A percentile compares a stretch with the other conserved stretches of the same genome.
Evolutionary conservation across 106 monocot species (phyloP).

Genomic region (Dactylorhiza incarnata): DNA sequence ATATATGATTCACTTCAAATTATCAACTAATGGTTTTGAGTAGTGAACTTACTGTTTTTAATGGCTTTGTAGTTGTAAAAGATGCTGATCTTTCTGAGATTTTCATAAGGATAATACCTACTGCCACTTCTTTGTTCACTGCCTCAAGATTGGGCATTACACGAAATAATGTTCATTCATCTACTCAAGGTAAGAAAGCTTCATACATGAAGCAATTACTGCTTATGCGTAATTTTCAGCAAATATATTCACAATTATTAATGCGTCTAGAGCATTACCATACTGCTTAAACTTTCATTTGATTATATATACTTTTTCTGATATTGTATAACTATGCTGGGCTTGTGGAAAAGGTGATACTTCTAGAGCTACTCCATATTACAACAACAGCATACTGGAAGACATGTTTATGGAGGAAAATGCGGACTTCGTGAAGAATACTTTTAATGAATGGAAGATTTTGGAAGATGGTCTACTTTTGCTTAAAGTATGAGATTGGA

Average conservation of each 20-base stretch:
- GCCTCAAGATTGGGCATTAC: conserved; percentile 46
- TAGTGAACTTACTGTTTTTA: not conserved
- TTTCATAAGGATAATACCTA: conserved; percentile 70
- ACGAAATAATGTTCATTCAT: conserved; percentile 71
- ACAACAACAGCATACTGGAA: conserved; percentile 90
- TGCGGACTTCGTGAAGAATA: conserved; percentile 50
- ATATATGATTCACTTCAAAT: not conserved
- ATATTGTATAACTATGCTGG: not conserved
- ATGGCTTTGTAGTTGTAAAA: conserved; percentile 22
- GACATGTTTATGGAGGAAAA: conserved; percentile 95
- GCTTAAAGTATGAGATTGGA: conserved; percentile 52
- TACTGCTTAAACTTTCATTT: not conserved
- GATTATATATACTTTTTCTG: not conserved
- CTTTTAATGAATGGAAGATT: conserved; percentile 48
- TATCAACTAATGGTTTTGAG: not conserved
- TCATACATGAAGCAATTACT: not conserved
- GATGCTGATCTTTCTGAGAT: conserved; percentile 52
- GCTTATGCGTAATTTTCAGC: not conserved
- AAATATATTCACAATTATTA: not conserved
- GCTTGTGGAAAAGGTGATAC: conserved; percentile 31
- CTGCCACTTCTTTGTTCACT: conserved; percentile 58
- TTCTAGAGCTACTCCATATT: conserved; percentile 63
- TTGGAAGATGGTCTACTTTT: conserved; percentile 71
- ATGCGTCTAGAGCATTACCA: not conserved
- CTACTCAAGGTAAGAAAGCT: conserved; percentile 38